Evolutionary conservation across 2,329 filamentous ascomycete genomes (phyloP).

Genomic region (Aspergillus proliferans): DNA sequence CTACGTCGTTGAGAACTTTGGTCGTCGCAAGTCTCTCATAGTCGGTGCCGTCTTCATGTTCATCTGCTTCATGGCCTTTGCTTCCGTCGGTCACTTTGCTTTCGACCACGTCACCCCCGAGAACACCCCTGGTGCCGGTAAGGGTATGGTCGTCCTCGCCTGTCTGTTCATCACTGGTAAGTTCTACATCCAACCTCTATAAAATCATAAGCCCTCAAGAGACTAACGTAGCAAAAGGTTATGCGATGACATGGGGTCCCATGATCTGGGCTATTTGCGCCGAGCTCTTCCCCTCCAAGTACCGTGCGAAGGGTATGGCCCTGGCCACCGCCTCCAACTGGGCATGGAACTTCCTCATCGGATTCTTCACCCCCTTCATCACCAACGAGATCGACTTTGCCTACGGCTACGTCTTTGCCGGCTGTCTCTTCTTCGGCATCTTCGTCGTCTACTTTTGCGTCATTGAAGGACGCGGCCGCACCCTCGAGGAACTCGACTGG

Average conservation of each 20-base stretch:
- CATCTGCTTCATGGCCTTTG: conserved; percentile 60
- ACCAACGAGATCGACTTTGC: conserved; percentile 63
- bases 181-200: background rate
- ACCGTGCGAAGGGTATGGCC: conserved; percentile 68
- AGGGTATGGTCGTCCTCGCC: conserved; percentile 65
- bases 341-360: conserved; percentile 65
- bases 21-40: conserved; percentile 62
- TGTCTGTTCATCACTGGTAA: conserved; percentile 60
- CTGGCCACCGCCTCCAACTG: conserved; percentile 76
- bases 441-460: conserved; percentile 66
- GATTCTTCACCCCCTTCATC: conserved; percentile 75
- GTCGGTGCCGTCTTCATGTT: conserved; percentile 62
- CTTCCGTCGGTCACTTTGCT: conserved; percentile 47
- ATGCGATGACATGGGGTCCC: conserved; percentile 64
- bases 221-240: conserved; percentile 35
- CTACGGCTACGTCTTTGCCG: conserved; percentile 72
- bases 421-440: conserved; percentile 59
- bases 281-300: conserved; percentile 39
- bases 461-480: conserved; percentile 64
- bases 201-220: background rate
- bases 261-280: conserved; percentile 45
- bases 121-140: conserved; percentile 47
- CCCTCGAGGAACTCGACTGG: conserved; percentile 68
- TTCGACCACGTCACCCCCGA: conserved; percentile 34
- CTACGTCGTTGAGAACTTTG: conserved; percentile 62